Base-by-base conservation (phyloP, 2,329 filamentous ascomycete genomes). In the Pseudocercospora crystallina region DNA sequence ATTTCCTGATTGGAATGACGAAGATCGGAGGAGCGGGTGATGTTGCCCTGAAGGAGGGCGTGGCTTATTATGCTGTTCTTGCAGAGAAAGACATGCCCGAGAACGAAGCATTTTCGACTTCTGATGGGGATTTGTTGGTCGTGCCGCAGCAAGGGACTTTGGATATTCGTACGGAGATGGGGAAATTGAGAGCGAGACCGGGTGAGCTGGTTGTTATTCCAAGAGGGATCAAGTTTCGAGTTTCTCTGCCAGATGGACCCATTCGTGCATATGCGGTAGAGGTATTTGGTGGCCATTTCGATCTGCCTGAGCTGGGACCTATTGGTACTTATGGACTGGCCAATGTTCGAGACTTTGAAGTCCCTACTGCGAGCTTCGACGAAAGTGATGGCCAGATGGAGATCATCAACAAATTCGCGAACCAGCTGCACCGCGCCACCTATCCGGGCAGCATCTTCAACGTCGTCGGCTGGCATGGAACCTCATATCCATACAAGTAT, bases 51-150 rank as follows among this genome's bases (percentile, higher is more conserved):
- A 95, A 95, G 71, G 76, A 81, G n/a, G 90, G 90, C 0, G 63
- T 95, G 37, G 89, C 87, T 15, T 90, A 94, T 54, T 85, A 87
- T 68, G 81, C 94, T 48, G 95, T 88, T 65, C 85, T 87, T 1
- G 88, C 86, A 0, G 87, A 87, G 14, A 84, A 81, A 66, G 83
- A 85, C 64, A 95, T 96, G 90, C 76, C 77, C 41, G 72, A 77
- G 12, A 80, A 81, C 33, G 77, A 85, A 40, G 89, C 88, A 0
- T 94, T 90, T 68, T 95, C 92, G 76, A 91, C 86, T 2, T 85
- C 89, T 0, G 85, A 88, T 52, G 84, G 85, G 11, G 84, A 87
- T 62, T 78, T 84, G 54, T 70, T 87, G 44, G 82, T 87, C 36
- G 75, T 87, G 2, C 82, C 79, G 0, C 84, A 87, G 52, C 77